Conservation (phyloP, 2,329 filamentous ascomycete genomes). For the Dothistroma septosporum region DNA sequence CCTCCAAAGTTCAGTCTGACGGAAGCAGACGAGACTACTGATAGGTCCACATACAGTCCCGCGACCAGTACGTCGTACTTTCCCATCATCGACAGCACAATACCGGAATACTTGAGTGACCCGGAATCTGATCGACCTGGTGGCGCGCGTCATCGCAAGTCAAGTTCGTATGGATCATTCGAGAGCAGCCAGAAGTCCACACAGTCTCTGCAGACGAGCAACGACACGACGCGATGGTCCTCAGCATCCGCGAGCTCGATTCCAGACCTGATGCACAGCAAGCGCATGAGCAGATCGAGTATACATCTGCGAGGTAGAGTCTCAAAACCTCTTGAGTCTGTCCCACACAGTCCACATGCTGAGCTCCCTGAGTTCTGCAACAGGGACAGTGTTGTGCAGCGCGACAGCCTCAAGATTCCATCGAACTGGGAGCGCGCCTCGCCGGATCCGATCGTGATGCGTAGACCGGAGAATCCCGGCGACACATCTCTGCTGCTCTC, state of each 20-base stretch:
- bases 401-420: not conserved
- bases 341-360: slow-evolving; percentile 24
- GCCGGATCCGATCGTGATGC: slow-evolving; percentile 12
- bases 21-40: slow-evolving; percentile 6
- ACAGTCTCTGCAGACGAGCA: slow-evolving; percentile 8
- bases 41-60: not conserved
- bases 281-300: slow-evolving; percentile 19
- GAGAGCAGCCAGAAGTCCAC: slow-evolving; percentile 22
- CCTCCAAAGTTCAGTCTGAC: slow-evolving; percentile 19
- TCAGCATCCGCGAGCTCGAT: slow-evolving; percentile 27
- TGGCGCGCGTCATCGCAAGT: slow-evolving; percentile 25
- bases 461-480: slow-evolving; percentile 19
- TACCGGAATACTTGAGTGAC: slow-evolving; percentile 27
- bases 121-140: slow-evolving; percentile 23
- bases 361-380: slow-evolving; percentile 4
- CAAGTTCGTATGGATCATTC: slow-evolving; percentile 28
- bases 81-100: slow-evolving; percentile 17
- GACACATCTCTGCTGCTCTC: slow-evolving; percentile 24
- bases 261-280: slow-evolving; percentile 30
- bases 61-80: slow-evolving; percentile 15
- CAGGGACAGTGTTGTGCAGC: not conserved
- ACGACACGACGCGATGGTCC: slow-evolving; percentile 28
- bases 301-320: slow-evolving; percentile 7
- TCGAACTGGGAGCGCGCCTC: not conserved
- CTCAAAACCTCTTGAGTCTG: slow-evolving; percentile 24